phyloP scores from a whole-genome alignment of 495 filamentous ascomycete genomes.

The Cercophora newfieldiana region DNA sequence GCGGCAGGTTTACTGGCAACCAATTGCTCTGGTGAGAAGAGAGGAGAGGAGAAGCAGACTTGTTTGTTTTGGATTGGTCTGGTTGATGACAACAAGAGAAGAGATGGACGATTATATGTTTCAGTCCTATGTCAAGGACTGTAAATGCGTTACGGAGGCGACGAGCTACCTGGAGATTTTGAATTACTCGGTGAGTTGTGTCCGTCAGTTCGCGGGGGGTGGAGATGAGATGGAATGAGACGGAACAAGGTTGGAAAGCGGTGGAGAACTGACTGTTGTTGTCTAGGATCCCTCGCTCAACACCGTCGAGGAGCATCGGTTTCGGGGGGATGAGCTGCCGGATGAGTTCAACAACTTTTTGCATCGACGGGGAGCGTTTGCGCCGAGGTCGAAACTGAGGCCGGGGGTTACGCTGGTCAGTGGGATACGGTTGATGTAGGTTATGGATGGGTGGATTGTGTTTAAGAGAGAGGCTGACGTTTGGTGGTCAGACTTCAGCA shows the following conservation, averaged over 20 bases:
- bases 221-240: neutral
- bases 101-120: conserved; percentile 60
- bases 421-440: conserved; percentile 54
- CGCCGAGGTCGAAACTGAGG: conserved; percentile 37
- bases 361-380: conserved; percentile 49
- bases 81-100: neutral
- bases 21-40: neutral
- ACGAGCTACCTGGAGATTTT: conserved; percentile 57
- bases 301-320: conserved; percentile 48
- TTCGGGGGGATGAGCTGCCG: conserved; percentile 35
- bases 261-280: neutral
- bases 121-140: conserved; percentile 41
- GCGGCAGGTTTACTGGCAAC: too few relatives aligned
- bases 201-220: neutral
- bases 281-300: conserved; percentile 35
- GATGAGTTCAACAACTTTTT: conserved; percentile 59
- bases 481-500: conserved; percentile 49
- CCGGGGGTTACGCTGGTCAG: conserved; percentile 42
- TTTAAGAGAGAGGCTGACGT: neutral
- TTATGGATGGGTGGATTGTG: neutral
- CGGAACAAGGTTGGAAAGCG: neutral
- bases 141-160: conserved; percentile 44
- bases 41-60: neutral
- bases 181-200: conserved; percentile 51
- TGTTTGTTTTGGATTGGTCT: neutral